Base-by-base conservation (phyloP, 2,329 filamentous ascomycete genomes). In the Aspergillus thermomutatus region DNA sequence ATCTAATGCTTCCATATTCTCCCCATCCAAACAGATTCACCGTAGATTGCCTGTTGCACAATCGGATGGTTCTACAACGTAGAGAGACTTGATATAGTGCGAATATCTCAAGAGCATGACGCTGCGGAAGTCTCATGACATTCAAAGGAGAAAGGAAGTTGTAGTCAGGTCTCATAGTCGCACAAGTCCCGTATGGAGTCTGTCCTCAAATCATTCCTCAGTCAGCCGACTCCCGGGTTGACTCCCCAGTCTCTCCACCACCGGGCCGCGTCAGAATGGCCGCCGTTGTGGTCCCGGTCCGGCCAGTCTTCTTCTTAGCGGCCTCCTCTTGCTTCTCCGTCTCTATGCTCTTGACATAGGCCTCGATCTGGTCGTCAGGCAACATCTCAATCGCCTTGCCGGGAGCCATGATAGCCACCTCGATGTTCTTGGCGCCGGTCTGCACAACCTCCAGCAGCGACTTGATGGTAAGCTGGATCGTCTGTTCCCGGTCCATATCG, bases 291-390 rank as follows among this genome's bases (percentile, higher is more conserved):
- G 75, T 75, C 41, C 72, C 72, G 11, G 65, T 67, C 64, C 79
- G 68, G 57, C 90, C 89, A 47, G 86, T 90, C 87, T 96, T 95
- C 88, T 96, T 96, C 84, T 92, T 96, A 43, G 91, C 91, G 25
- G 93, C 93, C 81, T 99, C 94, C 77, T 97, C 94, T 74, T 96
- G 92, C 85, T 99, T 99, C 84, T 99, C 95, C 69, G 92, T 90
- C 82, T 99, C 96, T 76, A 99, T 99, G 77, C 87, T 94, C 87
- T 97, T 97, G 72, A 99, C 95, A 72, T 96, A 97, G 67, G 86
- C 85, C 82, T 99, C 94, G 70, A 99, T 99, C 70, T 96, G 91
- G 75, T 97, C 93, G 31, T 93, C 89, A 2, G 92, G 91, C 66
- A 99, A 84, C 87, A 96, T 92, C 82, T 97, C 92, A 62, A 99